Conservation (phyloP, 257 asterid genomes). For the Przewalskia tangutica region DNA sequence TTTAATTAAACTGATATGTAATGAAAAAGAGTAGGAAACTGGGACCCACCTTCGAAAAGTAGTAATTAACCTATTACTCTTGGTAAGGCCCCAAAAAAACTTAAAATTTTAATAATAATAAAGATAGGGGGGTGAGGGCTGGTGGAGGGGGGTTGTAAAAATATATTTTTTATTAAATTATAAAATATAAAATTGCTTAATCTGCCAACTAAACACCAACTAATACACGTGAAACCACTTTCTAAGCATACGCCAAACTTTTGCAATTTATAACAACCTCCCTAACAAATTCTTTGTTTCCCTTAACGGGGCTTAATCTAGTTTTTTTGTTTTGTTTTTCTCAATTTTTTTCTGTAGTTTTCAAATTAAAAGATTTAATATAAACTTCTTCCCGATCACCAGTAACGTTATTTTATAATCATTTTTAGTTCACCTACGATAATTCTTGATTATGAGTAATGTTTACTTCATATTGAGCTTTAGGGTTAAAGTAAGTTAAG, state of each 20-base stretch:
- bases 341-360: neutral
- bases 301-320: too few relatives aligned
- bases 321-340: neutral
- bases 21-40: too few relatives aligned
- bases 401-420: neutral
- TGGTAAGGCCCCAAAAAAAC: neutral
- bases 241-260: neutral
- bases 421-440: neutral
- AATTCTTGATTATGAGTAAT: neutral
- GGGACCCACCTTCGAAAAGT: too few relatives aligned
- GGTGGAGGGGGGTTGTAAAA: too few relatives aligned
- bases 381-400: neutral
- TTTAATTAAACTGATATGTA: neutral
- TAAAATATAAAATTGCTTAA: neutral
- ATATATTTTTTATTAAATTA: too few relatives aligned
- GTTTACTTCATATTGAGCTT: neutral
- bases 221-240: constrained; percentile 6
- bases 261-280: neutral
- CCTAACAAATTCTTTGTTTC: neutral
- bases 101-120: too few relatives aligned
- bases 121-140: too few relatives aligned
- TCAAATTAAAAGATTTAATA: neutral
- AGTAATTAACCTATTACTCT: neutral
- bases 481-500: neutral
- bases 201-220: neutral